A percentile compares a stretch with the other conserved stretches of the same genome.
These are phyloP conservation scores for Tricholoma sp. DNA, from an alignment of 768 basidiomycete genomes.

Conservation along the genomic window DNA sequence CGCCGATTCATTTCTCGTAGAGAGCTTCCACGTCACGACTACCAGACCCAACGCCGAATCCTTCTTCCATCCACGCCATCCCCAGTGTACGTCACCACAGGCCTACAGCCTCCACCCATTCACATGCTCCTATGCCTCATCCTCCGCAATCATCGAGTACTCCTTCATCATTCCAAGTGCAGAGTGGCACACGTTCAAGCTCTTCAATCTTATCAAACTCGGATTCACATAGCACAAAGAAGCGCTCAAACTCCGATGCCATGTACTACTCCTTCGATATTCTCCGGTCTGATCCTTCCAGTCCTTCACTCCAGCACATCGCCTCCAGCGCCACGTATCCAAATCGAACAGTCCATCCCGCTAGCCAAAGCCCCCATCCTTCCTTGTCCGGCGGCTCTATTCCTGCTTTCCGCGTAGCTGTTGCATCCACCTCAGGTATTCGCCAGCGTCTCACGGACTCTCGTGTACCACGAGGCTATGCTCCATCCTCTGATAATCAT, in stretches of 20 bases:
- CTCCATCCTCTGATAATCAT: background rate
- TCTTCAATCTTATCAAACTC: background rate
- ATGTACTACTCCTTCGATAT: constrained; percentile 36
- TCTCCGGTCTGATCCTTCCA: constrained; percentile 37
- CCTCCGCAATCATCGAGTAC: no score
- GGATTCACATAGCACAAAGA: background rate
- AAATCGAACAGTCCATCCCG: constrained; percentile 19
- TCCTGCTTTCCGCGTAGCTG: constrained; percentile 34
- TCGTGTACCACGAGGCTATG: background rate
- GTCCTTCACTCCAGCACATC: constrained; percentile 38
- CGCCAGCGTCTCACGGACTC: background rate
- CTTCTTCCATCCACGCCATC: no score
- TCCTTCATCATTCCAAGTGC: no score
- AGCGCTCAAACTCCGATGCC: constrained; percentile 6
- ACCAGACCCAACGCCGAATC: no score
- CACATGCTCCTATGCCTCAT: no score
- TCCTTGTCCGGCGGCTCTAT: constrained; percentile 27
- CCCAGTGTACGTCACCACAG: no score
- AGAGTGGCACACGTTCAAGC: background rate
- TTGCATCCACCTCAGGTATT: constrained; percentile 7
- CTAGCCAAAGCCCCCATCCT: constrained; percentile 17
- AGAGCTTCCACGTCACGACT: background rate
- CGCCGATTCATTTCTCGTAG: no score
- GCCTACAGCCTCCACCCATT: no score
- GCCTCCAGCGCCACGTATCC: constrained; percentile 36